Evolutionary conservation across 2,329 filamentous ascomycete species (phyloP), one percentile per base, ranked within the genome.

Genomic region (Sporothrix humicola): DNA sequence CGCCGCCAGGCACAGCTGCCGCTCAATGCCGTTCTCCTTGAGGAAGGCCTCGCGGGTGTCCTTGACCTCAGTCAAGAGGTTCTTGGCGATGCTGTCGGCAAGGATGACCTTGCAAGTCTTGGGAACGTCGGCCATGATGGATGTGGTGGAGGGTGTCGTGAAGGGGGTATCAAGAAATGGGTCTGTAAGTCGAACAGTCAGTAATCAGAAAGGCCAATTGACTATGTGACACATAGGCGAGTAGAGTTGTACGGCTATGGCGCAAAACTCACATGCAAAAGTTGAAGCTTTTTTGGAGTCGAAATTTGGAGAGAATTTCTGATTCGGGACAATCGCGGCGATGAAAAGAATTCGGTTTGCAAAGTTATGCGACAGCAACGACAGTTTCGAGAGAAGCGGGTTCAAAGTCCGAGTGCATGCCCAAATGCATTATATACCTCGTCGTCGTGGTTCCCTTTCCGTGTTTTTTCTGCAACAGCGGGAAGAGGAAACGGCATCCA

Each of bases 101-200:
- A 97, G 89, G 79, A 98, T 89, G 82, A 98, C 94, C 88, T 97
- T 98, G 89, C 96, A 98, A 79, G 92, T 89, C 83, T 90, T 89
- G 78, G 86, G 87, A 26, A 84, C 82, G 17, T 83, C 78, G 66
- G 83, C 81, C 84, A 86, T 86, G 70, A 63, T 77, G 58, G 7
- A 48, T 5, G 56, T 17, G 50, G 37, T 20, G 23, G 66, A 37
- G 8, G 20, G 44, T 5, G 13, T 2, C 2, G 5, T 7, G 20
- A 0, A 61, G 17, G 13, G 48, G 37, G 44, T 31, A 65, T 56
- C 50, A n/a, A 44, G 26, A 37, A 37, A 2, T 37, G 7, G 31
- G 31, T 37, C 66, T 69, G 31, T 23, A 20, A 17, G 42, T 23
- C 10, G 23, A 17, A 4, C 9, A n/a, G 56, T 71, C 56, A 71